Evolutionary conservation across 2,329 filamentous ascomycete species (phyloP), one percentile per base, ranked within the genome.

Genomic region (Fusarium sp.): DNA sequence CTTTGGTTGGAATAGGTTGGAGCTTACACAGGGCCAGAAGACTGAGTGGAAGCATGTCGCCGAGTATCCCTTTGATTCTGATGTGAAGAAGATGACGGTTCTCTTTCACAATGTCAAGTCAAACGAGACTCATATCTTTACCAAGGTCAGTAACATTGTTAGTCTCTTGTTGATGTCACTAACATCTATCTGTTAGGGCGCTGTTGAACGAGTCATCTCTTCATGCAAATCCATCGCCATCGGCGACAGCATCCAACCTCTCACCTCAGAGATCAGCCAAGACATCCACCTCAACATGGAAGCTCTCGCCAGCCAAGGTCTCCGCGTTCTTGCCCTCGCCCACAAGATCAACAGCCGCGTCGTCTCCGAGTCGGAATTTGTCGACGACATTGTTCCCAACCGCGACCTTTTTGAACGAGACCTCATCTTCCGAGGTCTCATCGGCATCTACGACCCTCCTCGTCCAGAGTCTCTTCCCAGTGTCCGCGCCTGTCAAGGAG

Each of bases 371-470:
- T 76, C 82, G 20, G 81, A 86, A 16, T 78, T 74, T 38, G 69
- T 44, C 9, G 59, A 66, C 35, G 75, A 69, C 12, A 31, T 58
- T 8, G 29, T 66, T 80, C 58, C 71, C 0, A 67, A 71, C 31
- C 75, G 79, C 4, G 64, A 76, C 1, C 51, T 64, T 1, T 76
- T 78, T 31, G 91, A 93, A 77, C 84, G 84, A n/a, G 83, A 89
- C 40, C 85, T 94, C 40, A 83, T 85, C 53, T 92, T 93, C 81
- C 85, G 88, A 46, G 92, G 92, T 29, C 84, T 94, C 12, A 87
- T 92, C 67, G 91, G 90, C 58, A 86, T 93, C 29, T 92, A 92
- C 75, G 91, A 93, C 71, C 91, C 91, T 11, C 91, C 91, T 69
- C 90, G 91, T 0, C 85, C 87, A 0, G 91, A 92, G 77, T 90